Base-by-base conservation (phyloP, 2,329 filamentous ascomycete species). In the Nemania bipapillata region DNA sequence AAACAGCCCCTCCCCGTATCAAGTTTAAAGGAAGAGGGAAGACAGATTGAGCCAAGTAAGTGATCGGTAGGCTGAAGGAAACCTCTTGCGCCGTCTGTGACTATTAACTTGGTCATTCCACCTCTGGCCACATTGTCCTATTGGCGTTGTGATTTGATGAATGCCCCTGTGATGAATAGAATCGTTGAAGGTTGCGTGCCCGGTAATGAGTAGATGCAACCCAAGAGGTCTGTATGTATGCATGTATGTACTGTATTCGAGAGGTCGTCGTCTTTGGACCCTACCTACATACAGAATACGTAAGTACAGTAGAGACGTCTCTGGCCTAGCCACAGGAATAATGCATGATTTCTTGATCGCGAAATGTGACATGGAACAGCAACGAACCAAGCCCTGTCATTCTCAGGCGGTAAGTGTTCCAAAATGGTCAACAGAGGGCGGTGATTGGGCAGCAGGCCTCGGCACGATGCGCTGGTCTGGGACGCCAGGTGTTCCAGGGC, bases 361-460 rank as follows among this genome's bases (percentile, higher is more conserved):
- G 71, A 68, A 69, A 69, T 70, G 75, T 65, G 72, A 76, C 74
- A 68, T 78, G 77, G 74, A 76, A 78, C 75, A 28, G 45, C 42
- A 76, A 77, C 79, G 75, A 80, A 79, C 79, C 79, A 79, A 73
- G 71, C 74, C 77, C 76, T 76, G 74, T 74, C 75, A 71, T 73
- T 74, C 78, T 77, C 79, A 81, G 80, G 81, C 82, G 81, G 69
- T 73, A 80, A 79, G 77, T 78, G 81, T 82, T 82, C 77, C 81
- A 81, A 78, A 74, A 74, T 74, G 65, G 65, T 66, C 42, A 71
- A 67, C 66, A 69, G 68, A 68, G 35, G 70, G 50, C 30, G 55
- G 65, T 81, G 78, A 84, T 84, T 84, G 80, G 82, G 58, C 60
- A 70, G 65, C 64, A 69, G 57, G 60, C 56, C 70, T 74, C 75